phyloP scores from a whole-genome alignment of 1,284 basidiomycete genomes.

The Cryptococcus depauperatus region DNA sequence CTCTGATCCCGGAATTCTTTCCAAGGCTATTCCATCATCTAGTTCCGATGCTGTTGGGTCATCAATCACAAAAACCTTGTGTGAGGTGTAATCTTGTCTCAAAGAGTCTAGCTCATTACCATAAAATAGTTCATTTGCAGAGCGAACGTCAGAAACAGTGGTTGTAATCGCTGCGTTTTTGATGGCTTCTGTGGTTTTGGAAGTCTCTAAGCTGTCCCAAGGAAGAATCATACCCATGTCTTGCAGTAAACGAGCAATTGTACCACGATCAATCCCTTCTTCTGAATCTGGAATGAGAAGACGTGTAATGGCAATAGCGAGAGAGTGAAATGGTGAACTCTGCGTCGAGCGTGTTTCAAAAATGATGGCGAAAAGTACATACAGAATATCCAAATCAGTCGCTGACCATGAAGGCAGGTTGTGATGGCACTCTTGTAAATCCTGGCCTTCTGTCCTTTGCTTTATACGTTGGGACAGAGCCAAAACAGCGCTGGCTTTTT shows the following conservation, averaged over 20 bases:
- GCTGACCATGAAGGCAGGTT: conserved; percentile 49
- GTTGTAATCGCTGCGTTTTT: conserved; percentile 22
- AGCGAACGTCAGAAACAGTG: conserved; percentile 6
- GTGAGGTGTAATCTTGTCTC: conserved; percentile 75
- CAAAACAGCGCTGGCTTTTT: conserved; percentile 53
- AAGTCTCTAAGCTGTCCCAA: conserved; percentile 53
- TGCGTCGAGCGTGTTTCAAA: conserved; percentile 58
- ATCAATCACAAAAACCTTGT: conserved; percentile 85
- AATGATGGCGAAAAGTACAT: conserved; percentile 59
- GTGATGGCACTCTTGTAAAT: conserved; percentile 17
- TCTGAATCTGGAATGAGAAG: conserved; percentile 47
- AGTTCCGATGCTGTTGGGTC: conserved; percentile 73
- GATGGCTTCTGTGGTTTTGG: conserved; percentile 22
- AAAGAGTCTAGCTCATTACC: conserved; percentile 24
- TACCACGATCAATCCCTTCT: conserved; percentile 44
- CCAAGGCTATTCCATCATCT: conserved; percentile 88
- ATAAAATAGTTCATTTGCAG: conserved; percentile 41
- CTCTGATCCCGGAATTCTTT: conserved; percentile 55
- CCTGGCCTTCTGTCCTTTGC: conserved; percentile 19
- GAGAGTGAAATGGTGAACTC: conserved; percentile 54
- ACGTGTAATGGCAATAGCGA: conserved; percentile 58
- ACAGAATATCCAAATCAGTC: conserved; percentile 58
- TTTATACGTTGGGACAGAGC: conserved; percentile 27
- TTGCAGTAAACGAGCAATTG: conserved; percentile 51
- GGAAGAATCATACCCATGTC: conserved; percentile 64